Conservation (phyloP, 108 stramenopile species). For the Stephanodiscus triporus region DNA sequence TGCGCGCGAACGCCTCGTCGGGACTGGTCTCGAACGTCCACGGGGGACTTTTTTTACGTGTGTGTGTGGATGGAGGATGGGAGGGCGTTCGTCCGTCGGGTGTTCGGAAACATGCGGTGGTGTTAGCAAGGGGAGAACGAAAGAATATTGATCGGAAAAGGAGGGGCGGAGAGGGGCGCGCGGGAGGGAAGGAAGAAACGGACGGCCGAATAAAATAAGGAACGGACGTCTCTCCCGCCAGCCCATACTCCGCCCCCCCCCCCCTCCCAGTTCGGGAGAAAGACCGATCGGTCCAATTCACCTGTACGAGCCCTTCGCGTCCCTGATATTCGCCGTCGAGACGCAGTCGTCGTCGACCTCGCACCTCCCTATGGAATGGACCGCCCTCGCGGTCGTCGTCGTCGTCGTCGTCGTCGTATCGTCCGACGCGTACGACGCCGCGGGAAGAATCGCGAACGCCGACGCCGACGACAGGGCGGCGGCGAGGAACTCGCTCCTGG, state of each 20-base stretch:
- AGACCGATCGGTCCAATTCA: neutral
- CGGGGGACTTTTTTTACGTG: constrained; percentile 63
- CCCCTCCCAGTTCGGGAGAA: neutral
- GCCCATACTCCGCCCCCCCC: too few relatives aligned
- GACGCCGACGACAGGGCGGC: neutral
- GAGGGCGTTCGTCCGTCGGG: too few relatives aligned
- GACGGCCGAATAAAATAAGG: too few relatives aligned
- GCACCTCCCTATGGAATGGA: neutral
- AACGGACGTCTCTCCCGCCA: too few relatives aligned
- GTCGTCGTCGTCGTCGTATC: neutral
- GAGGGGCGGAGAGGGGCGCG: too few relatives aligned
- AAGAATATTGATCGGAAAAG: too few relatives aligned
- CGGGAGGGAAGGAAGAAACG: too few relatives aligned
- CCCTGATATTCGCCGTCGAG: constrained; percentile 10
- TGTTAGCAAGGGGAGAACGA: too few relatives aligned
- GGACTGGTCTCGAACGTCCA: constrained; percentile 77
- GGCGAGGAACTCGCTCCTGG: constrained; percentile 6
- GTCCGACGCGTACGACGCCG: neutral
- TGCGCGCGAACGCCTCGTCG: constrained; percentile 72
- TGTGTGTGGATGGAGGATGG: neutral
- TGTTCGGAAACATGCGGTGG: too few relatives aligned
- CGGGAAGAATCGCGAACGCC: neutral
- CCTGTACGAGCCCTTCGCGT: constrained; percentile 13
- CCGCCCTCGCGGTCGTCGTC: neutral
- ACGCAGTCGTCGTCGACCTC: constrained; percentile 6